These are phyloP conservation scores for Hypoxylon sp. DNA, from an alignment of 2,329 filamentous ascomycete genomes.

Conservation along the genomic window DNA sequence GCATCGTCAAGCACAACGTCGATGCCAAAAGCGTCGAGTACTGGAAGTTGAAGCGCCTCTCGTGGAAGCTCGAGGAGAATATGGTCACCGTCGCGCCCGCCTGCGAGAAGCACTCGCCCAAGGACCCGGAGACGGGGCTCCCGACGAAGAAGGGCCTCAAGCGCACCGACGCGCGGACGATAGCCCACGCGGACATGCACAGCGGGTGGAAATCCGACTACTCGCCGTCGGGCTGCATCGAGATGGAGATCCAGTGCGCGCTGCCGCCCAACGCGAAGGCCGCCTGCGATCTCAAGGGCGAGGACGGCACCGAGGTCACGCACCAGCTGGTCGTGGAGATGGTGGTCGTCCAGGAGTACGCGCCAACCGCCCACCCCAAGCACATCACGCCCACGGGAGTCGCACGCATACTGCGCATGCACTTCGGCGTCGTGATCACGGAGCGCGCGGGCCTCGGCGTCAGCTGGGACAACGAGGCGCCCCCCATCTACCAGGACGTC, in stretches of 20 bases:
- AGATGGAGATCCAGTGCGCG: slow-evolving; percentile 86
- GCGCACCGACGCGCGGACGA: slow-evolving; percentile 81
- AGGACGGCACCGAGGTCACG: slow-evolving; percentile 81
- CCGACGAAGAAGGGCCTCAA: slow-evolving; percentile 74
- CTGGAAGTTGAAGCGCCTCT: slow-evolving; percentile 92
- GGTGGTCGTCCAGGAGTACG: slow-evolving; percentile 93
- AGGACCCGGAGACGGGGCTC: slow-evolving; percentile 61
- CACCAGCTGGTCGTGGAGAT: slow-evolving; percentile 93
- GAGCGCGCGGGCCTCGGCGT: slow-evolving; percentile 90
- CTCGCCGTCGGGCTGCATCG: slow-evolving; percentile 72
- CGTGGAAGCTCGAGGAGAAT: slow-evolving; percentile 93
- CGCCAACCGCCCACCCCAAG: slow-evolving; percentile 75
- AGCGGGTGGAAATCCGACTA: slow-evolving; percentile 89
- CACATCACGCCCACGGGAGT: slow-evolving; percentile 89
- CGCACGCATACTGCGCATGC: slow-evolving; percentile 91
- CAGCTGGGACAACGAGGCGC: slow-evolving; percentile 96
- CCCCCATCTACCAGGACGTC: slow-evolving; percentile 94
- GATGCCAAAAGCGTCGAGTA: slow-evolving; percentile 79
- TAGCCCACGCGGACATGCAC: slow-evolving; percentile 87
- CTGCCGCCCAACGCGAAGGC: slow-evolving; percentile 72
- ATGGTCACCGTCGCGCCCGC: slow-evolving; percentile 84
- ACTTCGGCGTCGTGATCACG: slow-evolving; percentile 87
- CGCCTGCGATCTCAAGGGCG: slow-evolving; percentile 82
- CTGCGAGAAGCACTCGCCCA: slow-evolving; percentile 80
- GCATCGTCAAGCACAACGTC: slow-evolving; percentile 80